Evolutionary conservation across 2,329 filamentous ascomycete species (phyloP), one percentile per base, ranked within the genome.

Genomic region (Calonectria henricotiae): DNA sequence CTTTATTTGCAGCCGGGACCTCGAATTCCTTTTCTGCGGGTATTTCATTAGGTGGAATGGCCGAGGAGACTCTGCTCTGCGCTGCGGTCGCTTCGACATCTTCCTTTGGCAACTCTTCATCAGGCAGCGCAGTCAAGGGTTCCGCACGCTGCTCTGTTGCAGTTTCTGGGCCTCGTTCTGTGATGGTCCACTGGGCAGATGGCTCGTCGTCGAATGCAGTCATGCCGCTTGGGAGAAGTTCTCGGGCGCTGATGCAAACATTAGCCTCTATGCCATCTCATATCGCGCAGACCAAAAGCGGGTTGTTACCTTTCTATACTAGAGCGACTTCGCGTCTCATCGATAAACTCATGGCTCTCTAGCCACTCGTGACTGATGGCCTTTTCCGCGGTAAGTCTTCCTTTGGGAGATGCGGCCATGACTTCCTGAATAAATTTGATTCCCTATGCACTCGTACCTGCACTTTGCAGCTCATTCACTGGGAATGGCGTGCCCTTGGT

Each of bases 401-500:
- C 4, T 9, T 55, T 55, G 0, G 51, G n/a, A 8, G 51, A 55
- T 25, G 51, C 51, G 11, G 51, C n/a, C 51, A 55, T 55, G 32
- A 12, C 20, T 8, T 13, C 6, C 12, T 39, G n/a, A 27, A 55
- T 55, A 35, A 55, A 55, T 37, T 32, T 35, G 13, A 55, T 39
- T 15, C 51, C 51, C n/a, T 55, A 30, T 1, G n/a, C 5, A 39
- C 51, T 55, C 12, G 51, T 39, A 1, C 32, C 32, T 11, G 32
- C 51, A 17, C 51, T 17, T 17, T 55, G 30, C 32, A 55, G 23
- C 20, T 55, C 51, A 23, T 23, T 55, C 4, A 32, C 30, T 25
- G 51, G 51, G 7, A 55, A 55, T 23, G n/a, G 32, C 4, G 51
- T 55, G 11, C 51, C 51, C 12, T 55, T 55, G n/a, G 32, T 55